Conservation (phyloP, 2,329 filamentous ascomycete genomes). For the Clonostachys solani region DNA sequence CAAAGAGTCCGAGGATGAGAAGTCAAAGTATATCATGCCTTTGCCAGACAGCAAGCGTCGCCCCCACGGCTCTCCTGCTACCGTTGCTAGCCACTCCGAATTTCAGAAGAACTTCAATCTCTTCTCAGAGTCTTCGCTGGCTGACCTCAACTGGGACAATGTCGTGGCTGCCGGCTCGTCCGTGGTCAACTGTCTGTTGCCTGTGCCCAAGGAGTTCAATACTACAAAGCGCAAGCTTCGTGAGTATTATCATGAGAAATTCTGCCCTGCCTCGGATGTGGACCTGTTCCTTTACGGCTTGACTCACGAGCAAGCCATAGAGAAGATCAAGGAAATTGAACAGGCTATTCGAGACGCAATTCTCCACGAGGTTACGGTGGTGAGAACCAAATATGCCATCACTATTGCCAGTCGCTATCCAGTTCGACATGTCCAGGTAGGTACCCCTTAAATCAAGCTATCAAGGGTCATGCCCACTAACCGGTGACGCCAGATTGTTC, state of each 20-base stretch:
- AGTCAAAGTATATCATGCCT: constrained; percentile 65
- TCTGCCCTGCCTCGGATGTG: constrained; percentile 81
- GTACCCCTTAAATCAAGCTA: neutral
- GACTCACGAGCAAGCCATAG: constrained; percentile 69
- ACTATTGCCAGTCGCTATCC: constrained; percentile 84
- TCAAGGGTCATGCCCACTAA: neutral
- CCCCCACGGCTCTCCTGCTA: constrained; percentile 57
- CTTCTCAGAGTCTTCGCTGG: constrained; percentile 75
- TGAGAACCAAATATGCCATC: constrained; percentile 82
- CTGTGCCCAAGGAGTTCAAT: constrained; percentile 59
- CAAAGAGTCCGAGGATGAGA: constrained; percentile 54
- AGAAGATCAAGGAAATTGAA: constrained; percentile 84
- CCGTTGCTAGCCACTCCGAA: constrained; percentile 62
- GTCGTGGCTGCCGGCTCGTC: constrained; percentile 78
- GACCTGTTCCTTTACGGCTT: constrained; percentile 83
- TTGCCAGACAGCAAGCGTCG: constrained; percentile 59
- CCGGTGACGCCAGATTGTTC: constrained; percentile 57
- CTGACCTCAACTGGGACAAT: constrained; percentile 77
- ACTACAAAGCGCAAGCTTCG: constrained; percentile 59
- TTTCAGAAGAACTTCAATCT: constrained; percentile 78
- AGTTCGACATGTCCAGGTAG: constrained; percentile 68
- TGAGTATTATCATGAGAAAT: constrained; percentile 76
- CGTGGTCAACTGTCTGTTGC: constrained; percentile 74
- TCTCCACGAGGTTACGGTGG: constrained; percentile 76
- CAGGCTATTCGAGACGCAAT: constrained; percentile 70